Evolutionary conservation across 2,329 filamentous ascomycete genomes (phyloP), one percentile per base, ranked within the genome.

Genomic region (Fusarium sp.): DNA sequence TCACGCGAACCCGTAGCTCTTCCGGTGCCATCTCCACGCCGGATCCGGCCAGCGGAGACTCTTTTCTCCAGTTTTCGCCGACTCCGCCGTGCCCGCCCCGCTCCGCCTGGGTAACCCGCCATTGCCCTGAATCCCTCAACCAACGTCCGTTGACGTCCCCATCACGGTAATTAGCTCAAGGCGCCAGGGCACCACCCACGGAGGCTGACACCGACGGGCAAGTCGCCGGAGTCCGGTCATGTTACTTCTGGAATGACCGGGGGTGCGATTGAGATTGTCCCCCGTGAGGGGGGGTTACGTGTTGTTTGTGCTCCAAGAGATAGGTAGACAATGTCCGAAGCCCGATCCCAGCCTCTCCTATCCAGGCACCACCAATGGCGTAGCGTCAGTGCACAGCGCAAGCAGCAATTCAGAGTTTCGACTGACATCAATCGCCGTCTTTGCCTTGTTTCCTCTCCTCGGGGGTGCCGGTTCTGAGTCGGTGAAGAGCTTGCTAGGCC

Each of bases 61-160:
- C 40, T 35, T 13, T 42, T 31, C 71, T 60, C 70, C 70, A 74
- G 40, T 63, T 74, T 66, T 71, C 71, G 63, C 71, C 71, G 71
- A 36, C 31, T 47, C 42, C 33, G 16, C 64, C 71, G 71, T 61
- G 68, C 61, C 71, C 68, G 57, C 63, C 71, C 57, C 38, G 36
- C 59, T 63, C 71, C 61, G 68, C 60, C 47, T 58, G n/a, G 22
- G 47, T 18, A 50, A 18, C 42, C 42, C 42, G 42, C 42, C 22
- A 47, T 27, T 10, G 42, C 45, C 25, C 45, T 50, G 25, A 29
- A 52, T 52, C 27, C 47, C 31, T 57, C 33, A 14, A 57, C 54
- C 54, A 57, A 36, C 33, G 31, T 25, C 54, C n/a, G 20, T 29
- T 52, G 47, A 25, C 16, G 45, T 27, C 47, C 25, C 47, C 47